phyloP scores from a whole-genome alignment of 768 basidiomycete species.

The Lentinula sp. region DNA sequence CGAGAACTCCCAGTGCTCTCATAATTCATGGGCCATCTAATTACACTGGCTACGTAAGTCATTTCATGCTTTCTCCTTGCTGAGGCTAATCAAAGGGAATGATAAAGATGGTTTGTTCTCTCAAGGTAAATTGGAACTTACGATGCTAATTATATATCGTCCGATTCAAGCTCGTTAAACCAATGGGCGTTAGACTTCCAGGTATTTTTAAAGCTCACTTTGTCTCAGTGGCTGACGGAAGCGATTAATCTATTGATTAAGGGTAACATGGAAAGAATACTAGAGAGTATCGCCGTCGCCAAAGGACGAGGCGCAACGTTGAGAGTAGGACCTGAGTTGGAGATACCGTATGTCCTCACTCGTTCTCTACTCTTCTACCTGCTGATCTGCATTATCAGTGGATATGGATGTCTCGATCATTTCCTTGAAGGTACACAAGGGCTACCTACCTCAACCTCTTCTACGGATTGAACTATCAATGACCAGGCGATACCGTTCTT shows the following conservation, averaged over 20 bases:
- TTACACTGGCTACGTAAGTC: slow-evolving; percentile 82
- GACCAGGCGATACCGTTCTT: slow-evolving; percentile 86
- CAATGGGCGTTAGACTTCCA: slow-evolving; percentile 98
- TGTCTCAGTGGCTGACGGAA: not conserved
- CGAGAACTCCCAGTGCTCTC: not conserved
- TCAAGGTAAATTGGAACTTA: not conserved
- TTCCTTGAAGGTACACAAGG: slow-evolving; percentile 78
- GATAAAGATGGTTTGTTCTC: slow-evolving; percentile 24
- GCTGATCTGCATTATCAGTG: slow-evolving; percentile 38
- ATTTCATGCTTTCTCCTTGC: not conserved
- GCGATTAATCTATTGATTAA: slow-evolving; percentile 19
- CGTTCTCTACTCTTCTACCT: not conserved
- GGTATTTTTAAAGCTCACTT: slow-evolving; percentile 29
- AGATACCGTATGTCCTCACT: slow-evolving; percentile 69
- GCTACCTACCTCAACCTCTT: not conserved
- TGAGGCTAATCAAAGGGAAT: slow-evolving; percentile 17
- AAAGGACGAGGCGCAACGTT: slow-evolving; percentile 85
- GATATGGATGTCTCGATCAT: slow-evolving; percentile 97
- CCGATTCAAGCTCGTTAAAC: slow-evolving; percentile 69
- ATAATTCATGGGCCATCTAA: slow-evolving; percentile 68
- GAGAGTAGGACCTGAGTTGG: slow-evolving; percentile 93
- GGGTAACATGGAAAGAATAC: slow-evolving; percentile 92
- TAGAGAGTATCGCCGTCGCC: slow-evolving; percentile 82
- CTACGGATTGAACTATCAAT: slow-evolving; percentile 1
- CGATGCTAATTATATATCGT: slow-evolving; percentile 4